A percentile compares a stretch with the other conserved stretches of the same genome.
These are phyloP conservation scores for Chytriomyces hyalinus DNA, from an alignment of 192 early-diverging fungal species.

Conservation along the genomic window DNA sequence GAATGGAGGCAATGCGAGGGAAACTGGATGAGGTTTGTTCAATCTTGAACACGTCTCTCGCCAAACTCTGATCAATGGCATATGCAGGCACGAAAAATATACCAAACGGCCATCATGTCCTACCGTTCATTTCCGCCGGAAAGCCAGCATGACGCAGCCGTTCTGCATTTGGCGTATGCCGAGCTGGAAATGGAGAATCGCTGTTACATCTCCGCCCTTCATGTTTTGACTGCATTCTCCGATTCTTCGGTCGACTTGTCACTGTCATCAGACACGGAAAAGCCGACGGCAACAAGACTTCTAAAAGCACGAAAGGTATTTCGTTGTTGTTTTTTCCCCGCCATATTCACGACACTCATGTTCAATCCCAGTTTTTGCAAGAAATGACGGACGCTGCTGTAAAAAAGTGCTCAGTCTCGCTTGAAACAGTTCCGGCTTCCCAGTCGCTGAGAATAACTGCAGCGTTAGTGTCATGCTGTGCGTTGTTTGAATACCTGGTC, in stretches of 20 bases:
- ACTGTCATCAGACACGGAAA: conserved; percentile 1
- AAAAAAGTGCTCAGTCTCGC: conserved; percentile 14
- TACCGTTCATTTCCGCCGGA: conserved; percentile 39
- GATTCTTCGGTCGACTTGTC: conserved; percentile 19
- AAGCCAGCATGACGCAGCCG: conserved; percentile 34
- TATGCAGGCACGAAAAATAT: conserved; percentile 49
- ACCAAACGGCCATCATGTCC: conserved; percentile 42
- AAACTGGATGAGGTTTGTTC: conserved; percentile 40
- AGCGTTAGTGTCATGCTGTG: background rate
- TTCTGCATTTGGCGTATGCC: conserved; percentile 41
- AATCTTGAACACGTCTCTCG: no score
- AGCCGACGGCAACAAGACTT: conserved; percentile 25
- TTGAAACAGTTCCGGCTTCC: conserved; percentile 5
- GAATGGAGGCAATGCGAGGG: conserved; percentile 36
- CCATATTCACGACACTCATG: background rate
- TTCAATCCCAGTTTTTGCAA: conserved; percentile 6
- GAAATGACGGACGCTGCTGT: conserved; percentile 1
- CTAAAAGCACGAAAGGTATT: conserved; percentile 30
- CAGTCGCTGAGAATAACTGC: conserved; percentile 20
- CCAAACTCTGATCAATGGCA: no score
- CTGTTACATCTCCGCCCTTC: conserved; percentile 15
- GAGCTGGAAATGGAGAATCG: conserved; percentile 38
- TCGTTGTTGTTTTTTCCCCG: background rate
- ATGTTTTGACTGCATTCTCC: conserved; percentile 29
- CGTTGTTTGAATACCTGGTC: conserved; percentile 17